Conservation (phyloP, 768 basidiomycete species). For the Lactarius trivialis region DNA sequence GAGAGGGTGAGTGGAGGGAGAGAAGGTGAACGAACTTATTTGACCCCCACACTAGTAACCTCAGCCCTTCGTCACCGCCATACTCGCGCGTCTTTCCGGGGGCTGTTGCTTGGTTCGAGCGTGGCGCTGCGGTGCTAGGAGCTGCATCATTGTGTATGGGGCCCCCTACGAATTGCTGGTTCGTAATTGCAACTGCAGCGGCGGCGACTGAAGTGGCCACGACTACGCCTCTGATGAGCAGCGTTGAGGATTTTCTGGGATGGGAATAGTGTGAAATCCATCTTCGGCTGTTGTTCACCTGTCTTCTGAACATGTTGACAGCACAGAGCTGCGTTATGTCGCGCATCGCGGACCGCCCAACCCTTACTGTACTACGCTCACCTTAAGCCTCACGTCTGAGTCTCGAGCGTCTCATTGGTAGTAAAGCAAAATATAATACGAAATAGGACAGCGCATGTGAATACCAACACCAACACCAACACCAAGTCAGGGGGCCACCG, state of each 20-base stretch:
- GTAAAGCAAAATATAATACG: not conserved
- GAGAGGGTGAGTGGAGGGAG: not conserved
- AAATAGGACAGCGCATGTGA: not conserved
- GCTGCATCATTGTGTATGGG: conserved; percentile 34
- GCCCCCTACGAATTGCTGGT: conserved; percentile 6
- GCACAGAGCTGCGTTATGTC: not conserved
- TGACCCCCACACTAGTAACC: conserved; percentile 60
- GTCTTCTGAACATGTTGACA: conserved; percentile 15
- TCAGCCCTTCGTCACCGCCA: conserved; percentile 32
- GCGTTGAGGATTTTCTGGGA: not conserved
- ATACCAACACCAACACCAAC: too few species aligned
- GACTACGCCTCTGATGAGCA: conserved; percentile 1
- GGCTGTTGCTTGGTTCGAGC: not conserved
- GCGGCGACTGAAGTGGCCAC: conserved; percentile 11
- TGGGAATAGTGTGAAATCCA: conserved; percentile 3
- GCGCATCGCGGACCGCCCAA: not conserved
- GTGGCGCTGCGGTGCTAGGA: conserved; percentile 7
- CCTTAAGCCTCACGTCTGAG: too few species aligned
- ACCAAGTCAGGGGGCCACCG: not conserved
- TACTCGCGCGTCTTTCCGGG: not conserved
- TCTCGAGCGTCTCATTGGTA: not conserved
- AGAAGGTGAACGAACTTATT: conserved; percentile 44
- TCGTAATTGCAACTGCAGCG: not conserved
- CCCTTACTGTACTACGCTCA: not conserved
- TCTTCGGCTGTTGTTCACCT: conserved; percentile 1